A percentile compares a stretch with the other conserved stretches of the same genome.
Conservation (phyloP, 306 rosid species). For the Sicyos baderoa region DNA sequence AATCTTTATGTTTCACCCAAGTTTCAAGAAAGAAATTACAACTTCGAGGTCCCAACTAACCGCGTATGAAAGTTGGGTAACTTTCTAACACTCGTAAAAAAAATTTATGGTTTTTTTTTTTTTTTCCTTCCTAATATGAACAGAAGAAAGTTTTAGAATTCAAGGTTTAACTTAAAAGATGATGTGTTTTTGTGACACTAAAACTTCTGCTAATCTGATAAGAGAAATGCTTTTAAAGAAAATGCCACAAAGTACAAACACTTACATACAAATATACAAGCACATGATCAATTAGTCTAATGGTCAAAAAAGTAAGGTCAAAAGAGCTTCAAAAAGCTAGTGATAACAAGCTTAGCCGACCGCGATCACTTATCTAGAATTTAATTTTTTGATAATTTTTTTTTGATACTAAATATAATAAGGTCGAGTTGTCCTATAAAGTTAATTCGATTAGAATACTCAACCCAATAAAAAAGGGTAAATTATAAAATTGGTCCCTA, state of each 20-base stretch:
- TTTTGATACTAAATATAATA: too few species aligned
- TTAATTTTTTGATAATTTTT: too few species aligned
- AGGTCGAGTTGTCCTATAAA: too few species aligned
- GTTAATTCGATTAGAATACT: too few species aligned
- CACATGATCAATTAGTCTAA: too few species aligned
- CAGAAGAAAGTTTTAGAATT: background rate
- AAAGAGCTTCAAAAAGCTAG: conserved; percentile 20
- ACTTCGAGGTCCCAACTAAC: background rate
- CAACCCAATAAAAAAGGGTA: too few species aligned
- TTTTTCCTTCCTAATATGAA: too few species aligned
- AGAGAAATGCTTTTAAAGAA: background rate
- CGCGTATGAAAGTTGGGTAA: background rate
- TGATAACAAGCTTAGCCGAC: too few species aligned
- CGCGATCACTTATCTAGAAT: too few species aligned
- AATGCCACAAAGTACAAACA: background rate
- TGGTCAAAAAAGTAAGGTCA: conserved; percentile 9
- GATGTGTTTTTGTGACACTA: background rate
- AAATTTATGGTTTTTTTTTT: background rate
- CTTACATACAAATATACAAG: too few species aligned
- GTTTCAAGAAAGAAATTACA: background rate
- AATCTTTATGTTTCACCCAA: background rate
- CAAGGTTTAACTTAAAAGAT: background rate
- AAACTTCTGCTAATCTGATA: conserved; percentile 8
- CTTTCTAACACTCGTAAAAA: background rate
- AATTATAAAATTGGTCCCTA: too few species aligned